phyloP scores from a whole-genome alignment of 163 green algal genomes.

The Picocystis sp. region DNA sequence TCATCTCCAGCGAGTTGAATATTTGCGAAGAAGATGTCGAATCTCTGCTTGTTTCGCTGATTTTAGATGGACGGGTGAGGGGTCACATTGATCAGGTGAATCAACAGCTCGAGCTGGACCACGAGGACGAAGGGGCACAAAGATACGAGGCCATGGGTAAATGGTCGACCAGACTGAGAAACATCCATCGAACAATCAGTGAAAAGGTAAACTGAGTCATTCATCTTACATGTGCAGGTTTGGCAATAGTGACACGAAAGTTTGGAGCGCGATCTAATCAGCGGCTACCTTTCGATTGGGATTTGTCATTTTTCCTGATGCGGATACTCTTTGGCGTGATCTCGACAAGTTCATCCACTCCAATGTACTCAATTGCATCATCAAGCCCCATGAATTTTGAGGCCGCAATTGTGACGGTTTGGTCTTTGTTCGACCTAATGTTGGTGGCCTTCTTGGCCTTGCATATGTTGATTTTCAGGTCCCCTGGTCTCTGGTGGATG shows the following conservation, averaged over 20 bases:
- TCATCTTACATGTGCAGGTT: no score
- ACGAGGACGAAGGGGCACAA: conserved; percentile 19
- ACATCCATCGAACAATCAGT: conserved; percentile 42
- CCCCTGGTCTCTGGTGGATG: conserved; percentile 76
- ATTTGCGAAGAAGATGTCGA: conserved; percentile 77
- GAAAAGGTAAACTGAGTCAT: conserved; percentile 46
- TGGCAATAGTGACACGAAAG: no score
- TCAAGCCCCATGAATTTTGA: conserved; percentile 64
- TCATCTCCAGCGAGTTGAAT: conserved; percentile 69
- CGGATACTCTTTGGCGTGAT: conserved; percentile 76
- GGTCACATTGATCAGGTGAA: conserved; percentile 88
- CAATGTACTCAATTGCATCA: conserved; percentile 92
- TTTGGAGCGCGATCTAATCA: no score
- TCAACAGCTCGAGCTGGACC: conserved; percentile 53
- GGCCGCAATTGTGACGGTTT: conserved; percentile 25
- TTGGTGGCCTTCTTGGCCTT: conserved; percentile 85
- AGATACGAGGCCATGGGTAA: conserved; percentile 68
- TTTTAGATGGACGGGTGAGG: conserved; percentile 62
- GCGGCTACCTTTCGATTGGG: conserved; percentile 17
- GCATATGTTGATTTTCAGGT: conserved; percentile 92
- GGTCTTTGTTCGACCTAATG: conserved; percentile 41
- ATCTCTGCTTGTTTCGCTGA: conserved; percentile 78
- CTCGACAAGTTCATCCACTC: conserved; percentile 76
- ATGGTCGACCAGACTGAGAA: conserved; percentile 54
- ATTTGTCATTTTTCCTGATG: conserved; percentile 62